Base-by-base conservation (phyloP, 2,329 filamentous ascomycete species). In the Teratosphaeria gauchensis region DNA sequence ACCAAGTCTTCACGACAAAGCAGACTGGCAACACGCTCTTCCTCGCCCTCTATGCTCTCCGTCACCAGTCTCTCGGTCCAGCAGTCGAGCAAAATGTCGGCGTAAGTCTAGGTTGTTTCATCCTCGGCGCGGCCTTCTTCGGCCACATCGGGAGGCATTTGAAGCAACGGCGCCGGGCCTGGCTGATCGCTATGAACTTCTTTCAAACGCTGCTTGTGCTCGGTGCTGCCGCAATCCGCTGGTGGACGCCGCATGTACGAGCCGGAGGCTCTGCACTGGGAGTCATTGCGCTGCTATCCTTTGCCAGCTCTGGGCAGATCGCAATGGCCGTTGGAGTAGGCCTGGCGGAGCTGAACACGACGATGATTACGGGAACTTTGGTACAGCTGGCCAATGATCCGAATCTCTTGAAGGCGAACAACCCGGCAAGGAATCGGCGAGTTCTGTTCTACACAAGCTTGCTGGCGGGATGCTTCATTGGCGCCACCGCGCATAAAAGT, bases 11-110 rank as follows among this genome's bases (percentile, higher is more conserved):
- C 69, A 80, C 81, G 14, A 84, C 82, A 32, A 86, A 86, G 69
- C 83, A 86, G 66, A 86, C 84, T 0, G 84, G 84, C 59, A 86
- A 86, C 71, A 85, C 83, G 1, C 78, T 86, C 54, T 80, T 86
- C 64, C 75, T 85, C 8, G 82, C 81, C 32, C 74, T 84, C 58
- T 56, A 56, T 42, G 54, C 38, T n/a, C 31, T 56, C 24, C 33
- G 38, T 24, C 35, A 51, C n/a, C 38, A 28, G 33, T 12, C 38
- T 3, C 54, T 56, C 6, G 24, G 54, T 11, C n/a, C 35, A 16
- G 30, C 21, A 35, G 56, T 57, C n/a, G 56, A 52, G 28, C 14
- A 76, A 53, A 84, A 84, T 62, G 82, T 84, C 51, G 82, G 76
- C 48, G 71, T 78, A 12, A 79, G 80, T 16, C 77, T 86, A 2